Evolutionary conservation across 768 basidiomycete genomes (phyloP), one percentile per base, ranked within the genome.

Genomic region (Agrocybe pediades): DNA sequence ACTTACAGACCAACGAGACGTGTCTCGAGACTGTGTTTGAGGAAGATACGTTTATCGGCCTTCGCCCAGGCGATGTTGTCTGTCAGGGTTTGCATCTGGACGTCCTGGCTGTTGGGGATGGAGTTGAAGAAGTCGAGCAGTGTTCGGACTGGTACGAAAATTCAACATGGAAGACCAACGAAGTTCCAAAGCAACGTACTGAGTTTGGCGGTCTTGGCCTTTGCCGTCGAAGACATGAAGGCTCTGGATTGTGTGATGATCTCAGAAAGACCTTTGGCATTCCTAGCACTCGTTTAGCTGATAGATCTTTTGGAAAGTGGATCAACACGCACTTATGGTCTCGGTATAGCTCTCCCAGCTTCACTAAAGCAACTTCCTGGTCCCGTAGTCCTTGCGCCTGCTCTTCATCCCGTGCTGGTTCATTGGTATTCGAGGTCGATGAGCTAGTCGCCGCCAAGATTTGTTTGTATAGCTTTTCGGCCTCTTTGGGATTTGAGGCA

Each of bases 181-280:
- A 25, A 21, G 52, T 40, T 21, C 15, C 19, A 19, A 33, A 15
- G 9, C 8, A 3, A 64, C 87, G 61, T 57, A 94, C 94, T 96
- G 58, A 98, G 84, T 74, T 96, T 96, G 2, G 95, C 95, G 0
- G 96, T 97, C 72, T 98, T 97, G 1, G 95, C 95, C 71, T 98
- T 98, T 15, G 95, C 95, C 0, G 93, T 91, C n/a, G 89, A 88
- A 0, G 91, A 87, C 82, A 96, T 91, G 76, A 95, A 94, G 0
- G 84, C 78, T 45, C 94, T 77, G 0, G 92, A 93, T 23, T 88
- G 78, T 0, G 85, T 89, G 51, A 97, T 91, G 30, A 96, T 86
- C 50, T 93, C 83, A 9, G 94, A 92, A 2, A 98, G 78, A 16
- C 90, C 90, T 56, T 86, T 70, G 17, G 91, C 86, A 74, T 98